A percentile compares a stretch with the other conserved stretches of the same genome.
Conservation (phyloP, 129 eudicot genomes). For the Chrysanthemum makinoi region DNA sequence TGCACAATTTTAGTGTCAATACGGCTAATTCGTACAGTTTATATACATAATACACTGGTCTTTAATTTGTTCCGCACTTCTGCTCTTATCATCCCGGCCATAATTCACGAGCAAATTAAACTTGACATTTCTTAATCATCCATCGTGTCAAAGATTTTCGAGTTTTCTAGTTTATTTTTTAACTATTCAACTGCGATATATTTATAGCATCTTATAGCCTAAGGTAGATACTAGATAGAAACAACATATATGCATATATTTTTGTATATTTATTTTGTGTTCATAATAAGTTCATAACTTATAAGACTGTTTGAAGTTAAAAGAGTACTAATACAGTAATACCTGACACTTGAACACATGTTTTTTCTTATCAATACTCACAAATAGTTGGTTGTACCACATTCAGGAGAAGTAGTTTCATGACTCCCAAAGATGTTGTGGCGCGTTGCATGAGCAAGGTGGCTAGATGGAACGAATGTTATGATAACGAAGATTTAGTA, state of each 20-base stretch:
- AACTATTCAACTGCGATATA: too few species aligned
- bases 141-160: too few species aligned
- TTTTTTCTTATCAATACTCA: background rate
- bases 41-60: too few species aligned
- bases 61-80: too few species aligned
- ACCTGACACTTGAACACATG: background rate
- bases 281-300: background rate
- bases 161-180: too few species aligned
- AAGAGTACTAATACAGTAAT: background rate
- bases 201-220: too few species aligned
- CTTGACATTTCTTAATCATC: too few species aligned
- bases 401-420: constrained; percentile 22
- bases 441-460: constrained; percentile 34
- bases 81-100: too few species aligned
- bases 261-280: background rate
- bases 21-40: background rate
- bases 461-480: constrained; percentile 12
- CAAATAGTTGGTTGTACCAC: background rate
- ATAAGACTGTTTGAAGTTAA: background rate
- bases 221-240: too few species aligned
- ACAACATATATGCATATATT: too few species aligned
- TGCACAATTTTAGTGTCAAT: background rate
- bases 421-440: constrained; percentile 16
- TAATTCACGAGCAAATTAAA: too few species aligned
- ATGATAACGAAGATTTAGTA: constrained; percentile 23